A percentile compares a stretch with the other conserved stretches of the same genome.
These are phyloP conservation scores for Carpinus fangiana DNA, from an alignment of 306 rosid genomes.

Conservation along the genomic window DNA sequence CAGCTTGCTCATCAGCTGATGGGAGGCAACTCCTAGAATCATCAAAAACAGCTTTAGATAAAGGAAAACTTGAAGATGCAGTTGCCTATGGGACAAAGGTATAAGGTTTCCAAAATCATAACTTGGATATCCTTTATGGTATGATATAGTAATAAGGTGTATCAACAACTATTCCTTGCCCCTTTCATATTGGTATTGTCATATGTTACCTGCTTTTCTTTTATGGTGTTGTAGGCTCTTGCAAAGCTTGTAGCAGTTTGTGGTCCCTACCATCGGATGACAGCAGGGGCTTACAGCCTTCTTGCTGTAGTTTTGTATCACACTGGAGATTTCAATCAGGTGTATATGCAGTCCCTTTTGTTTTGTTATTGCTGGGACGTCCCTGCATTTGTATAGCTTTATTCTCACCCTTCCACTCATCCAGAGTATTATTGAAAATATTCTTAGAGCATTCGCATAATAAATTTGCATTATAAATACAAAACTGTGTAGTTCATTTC, in stretches of 20 bases:
- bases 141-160: conserved; percentile 15
- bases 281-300: conserved; percentile 98
- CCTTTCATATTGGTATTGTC: conserved; percentile 20
- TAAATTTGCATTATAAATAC: conserved; percentile 8
- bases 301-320: conserved; percentile 98
- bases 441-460: not conserved
- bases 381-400: conserved; percentile 5
- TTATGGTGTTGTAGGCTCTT: conserved; percentile 69
- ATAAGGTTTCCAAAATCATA: conserved; percentile 24
- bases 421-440: not conserved
- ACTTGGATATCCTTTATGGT: conserved; percentile 12
- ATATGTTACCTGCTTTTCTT: conserved; percentile 27
- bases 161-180: conserved; percentile 6
- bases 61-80: conserved; percentile 99
- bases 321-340: conserved; percentile 99
- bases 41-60: conserved; percentile 95
- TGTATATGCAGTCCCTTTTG: conserved; percentile 29
- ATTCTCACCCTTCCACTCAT: not conserved
- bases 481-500: not conserved
- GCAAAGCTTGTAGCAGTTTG: conserved; percentile 95
- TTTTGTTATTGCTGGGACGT: conserved; percentile 35
- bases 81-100: conserved; percentile 95
- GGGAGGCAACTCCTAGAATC: conserved; percentile 98
- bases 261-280: conserved; percentile 98
- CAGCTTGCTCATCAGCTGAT: conserved; percentile 98